Evolutionary conservation across 306 rosid species (phyloP).

Genomic region (Medicago ruthenica): DNA sequence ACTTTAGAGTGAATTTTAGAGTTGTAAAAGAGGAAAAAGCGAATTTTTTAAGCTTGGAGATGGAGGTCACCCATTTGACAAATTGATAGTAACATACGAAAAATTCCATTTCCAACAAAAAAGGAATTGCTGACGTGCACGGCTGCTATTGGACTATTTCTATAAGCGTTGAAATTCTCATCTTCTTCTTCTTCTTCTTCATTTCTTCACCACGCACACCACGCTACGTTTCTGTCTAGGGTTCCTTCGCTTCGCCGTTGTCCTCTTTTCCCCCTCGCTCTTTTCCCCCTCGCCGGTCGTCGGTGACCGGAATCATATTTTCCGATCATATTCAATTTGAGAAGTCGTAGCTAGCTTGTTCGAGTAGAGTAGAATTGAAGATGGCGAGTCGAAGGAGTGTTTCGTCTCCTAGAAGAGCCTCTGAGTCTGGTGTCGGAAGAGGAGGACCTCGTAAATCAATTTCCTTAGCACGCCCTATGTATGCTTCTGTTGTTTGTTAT

Average conservation of each 20-base stretch:
- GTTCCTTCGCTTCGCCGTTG: constrained; percentile 36
- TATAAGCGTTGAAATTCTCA: constrained; percentile 23
- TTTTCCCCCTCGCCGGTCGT: constrained; percentile 42
- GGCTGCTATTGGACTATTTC: constrained; percentile 15
- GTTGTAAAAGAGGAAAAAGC: background rate
- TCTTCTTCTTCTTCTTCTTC: constrained; percentile 17
- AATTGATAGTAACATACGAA: background rate
- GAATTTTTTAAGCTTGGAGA: background rate
- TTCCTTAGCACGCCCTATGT: constrained; percentile 64
- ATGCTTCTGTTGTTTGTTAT: background rate
- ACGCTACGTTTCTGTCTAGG: constrained; percentile 29
- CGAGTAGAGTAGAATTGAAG: constrained; percentile 28
- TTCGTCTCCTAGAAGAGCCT: constrained; percentile 56
- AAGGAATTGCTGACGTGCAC: constrained; percentile 53
- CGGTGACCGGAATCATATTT: constrained; percentile 47
- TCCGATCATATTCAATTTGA: constrained; percentile 38
- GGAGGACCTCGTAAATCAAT: constrained; percentile 59
- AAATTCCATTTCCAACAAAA: background rate
- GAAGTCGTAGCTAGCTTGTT: constrained; percentile 28
- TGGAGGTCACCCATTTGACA: background rate
- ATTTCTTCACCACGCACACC: background rate
- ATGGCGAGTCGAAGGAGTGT: constrained; percentile 88
- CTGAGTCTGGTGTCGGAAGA: constrained; percentile 53
- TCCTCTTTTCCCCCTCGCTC: constrained; percentile 9
- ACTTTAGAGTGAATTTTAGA: too few relatives aligned